Conservation (phyloP, 306 rosid species). For the Dryas octopetala region DNA sequence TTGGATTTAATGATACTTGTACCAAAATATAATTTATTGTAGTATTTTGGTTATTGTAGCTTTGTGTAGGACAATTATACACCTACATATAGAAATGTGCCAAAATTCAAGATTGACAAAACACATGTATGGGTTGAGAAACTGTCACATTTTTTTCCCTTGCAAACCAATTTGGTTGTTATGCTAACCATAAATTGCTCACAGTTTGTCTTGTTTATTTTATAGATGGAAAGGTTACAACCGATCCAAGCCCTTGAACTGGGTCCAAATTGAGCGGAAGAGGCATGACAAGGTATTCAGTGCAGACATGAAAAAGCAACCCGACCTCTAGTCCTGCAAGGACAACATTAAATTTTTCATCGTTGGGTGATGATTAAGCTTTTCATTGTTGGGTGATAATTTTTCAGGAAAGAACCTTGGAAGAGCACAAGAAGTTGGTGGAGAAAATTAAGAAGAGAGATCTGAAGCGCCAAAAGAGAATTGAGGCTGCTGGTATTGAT, state of each 20-base stretch:
- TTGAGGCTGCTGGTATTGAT: conserved; percentile 83
- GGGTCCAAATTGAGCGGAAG: conserved; percentile 57
- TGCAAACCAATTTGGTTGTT: not conserved
- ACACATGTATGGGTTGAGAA: not conserved
- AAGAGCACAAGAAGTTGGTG: conserved; percentile 64
- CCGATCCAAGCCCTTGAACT: conserved; percentile 52
- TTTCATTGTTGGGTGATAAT: conserved; percentile 11
- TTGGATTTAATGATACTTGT: too few species aligned
- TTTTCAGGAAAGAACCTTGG: conserved; percentile 70
- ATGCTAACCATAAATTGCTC: not conserved
- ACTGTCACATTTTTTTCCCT: not conserved
- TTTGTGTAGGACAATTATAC: not conserved
- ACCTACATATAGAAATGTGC: not conserved
- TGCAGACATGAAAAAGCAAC: not conserved
- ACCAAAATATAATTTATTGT: too few species aligned
- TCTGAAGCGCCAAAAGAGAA: conserved; percentile 53
- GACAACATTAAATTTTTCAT: not conserved
- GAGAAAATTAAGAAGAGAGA: conserved; percentile 58
- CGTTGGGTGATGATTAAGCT: conserved; percentile 1
- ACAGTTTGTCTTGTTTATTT: not conserved
- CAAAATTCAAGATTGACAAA: too few species aligned
- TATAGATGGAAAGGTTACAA: conserved; percentile 76
- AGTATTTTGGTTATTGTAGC: not conserved
- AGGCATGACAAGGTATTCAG: conserved; percentile 59
- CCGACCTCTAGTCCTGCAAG: not conserved